These are phyloP conservation scores for Hypericum perforatum DNA, from an alignment of 345 rosid genomes.

Conservation along the genomic window DNA sequence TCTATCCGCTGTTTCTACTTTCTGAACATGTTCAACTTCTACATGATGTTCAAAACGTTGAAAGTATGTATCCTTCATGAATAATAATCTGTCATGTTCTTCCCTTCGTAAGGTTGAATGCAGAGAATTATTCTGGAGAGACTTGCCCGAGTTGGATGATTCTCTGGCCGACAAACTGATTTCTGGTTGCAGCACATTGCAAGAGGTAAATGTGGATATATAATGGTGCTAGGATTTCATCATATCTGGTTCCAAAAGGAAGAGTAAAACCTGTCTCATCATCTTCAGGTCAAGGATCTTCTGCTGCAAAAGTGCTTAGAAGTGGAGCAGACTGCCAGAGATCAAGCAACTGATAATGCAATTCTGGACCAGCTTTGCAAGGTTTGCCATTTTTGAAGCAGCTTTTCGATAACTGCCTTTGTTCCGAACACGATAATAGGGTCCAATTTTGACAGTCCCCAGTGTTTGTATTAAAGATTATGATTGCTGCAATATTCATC, in stretches of 20 bases:
- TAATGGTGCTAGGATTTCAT: slow-evolving; percentile 2
- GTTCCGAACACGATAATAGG: too few relatives aligned
- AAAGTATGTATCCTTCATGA: too few relatives aligned
- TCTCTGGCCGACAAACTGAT: slow-evolving; percentile 76
- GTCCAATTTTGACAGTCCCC: too few relatives aligned
- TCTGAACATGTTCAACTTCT: too few relatives aligned
- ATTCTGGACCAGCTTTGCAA: slow-evolving; percentile 76
- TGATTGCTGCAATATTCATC: too few relatives aligned
- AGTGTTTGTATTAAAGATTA: too few relatives aligned
- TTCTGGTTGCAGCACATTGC: slow-evolving; percentile 67
- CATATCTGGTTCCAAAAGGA: too few relatives aligned
- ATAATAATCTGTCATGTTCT: background rate
- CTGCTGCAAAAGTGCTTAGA: slow-evolving; percentile 62
- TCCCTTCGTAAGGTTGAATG: slow-evolving; percentile 51
- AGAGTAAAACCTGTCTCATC: too few relatives aligned
- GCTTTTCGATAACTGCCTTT: too few relatives aligned
- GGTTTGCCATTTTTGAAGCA: slow-evolving; percentile 19
- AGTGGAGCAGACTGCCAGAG: slow-evolving; percentile 66
- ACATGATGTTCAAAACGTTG: too few relatives aligned
- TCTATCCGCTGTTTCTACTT: too few relatives aligned
- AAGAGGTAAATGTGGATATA: slow-evolving; percentile 39
- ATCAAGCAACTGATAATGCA: slow-evolving; percentile 91
- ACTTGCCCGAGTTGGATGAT: slow-evolving; percentile 65
- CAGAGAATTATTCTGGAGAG: slow-evolving; percentile 78
- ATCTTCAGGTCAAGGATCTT: slow-evolving; percentile 62